Conservation (phyloP, 371 early-diverging fungal genomes). For the Dentiscutata heterogama region DNA sequence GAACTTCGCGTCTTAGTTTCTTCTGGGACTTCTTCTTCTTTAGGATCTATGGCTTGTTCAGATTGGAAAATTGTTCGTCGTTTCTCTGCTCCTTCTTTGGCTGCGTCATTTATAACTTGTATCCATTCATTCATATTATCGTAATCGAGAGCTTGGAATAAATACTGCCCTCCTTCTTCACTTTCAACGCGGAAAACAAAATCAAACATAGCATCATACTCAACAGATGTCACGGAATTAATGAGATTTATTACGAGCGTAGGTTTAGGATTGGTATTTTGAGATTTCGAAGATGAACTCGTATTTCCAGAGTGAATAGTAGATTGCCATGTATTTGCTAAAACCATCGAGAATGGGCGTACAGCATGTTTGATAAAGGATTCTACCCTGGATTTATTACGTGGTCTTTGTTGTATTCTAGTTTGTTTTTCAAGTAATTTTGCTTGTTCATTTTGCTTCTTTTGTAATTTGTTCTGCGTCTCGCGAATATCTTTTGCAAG, state of each 20-base stretch:
- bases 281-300: background rate
- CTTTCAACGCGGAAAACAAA: constrained; percentile 85
- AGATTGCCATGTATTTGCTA: background rate
- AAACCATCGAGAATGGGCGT: constrained; percentile 47
- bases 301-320: background rate
- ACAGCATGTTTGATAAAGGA: constrained; percentile 54
- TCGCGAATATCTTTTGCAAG: constrained; percentile 76
- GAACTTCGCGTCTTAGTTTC: constrained; percentile 48
- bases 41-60: constrained; percentile 21
- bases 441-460: constrained; percentile 76
- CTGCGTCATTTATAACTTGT: constrained; percentile 74
- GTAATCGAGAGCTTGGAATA: constrained; percentile 74
- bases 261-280: constrained; percentile 60
- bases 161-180: constrained; percentile 85
- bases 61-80: constrained; percentile 54
- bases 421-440: constrained; percentile 70
- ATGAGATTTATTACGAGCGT: constrained; percentile 84
- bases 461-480: constrained; percentile 72
- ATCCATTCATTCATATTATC: constrained; percentile 87
- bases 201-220: constrained; percentile 76
- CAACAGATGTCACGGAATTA: constrained; percentile 74
- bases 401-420: constrained; percentile 65
- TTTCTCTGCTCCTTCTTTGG: constrained; percentile 79
- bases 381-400: constrained; percentile 49
- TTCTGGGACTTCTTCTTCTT: constrained; percentile 46